Percentiles rank a stretch among this genome's conserved stretches.
These are phyloP conservation scores for Dysphania ambrosioides DNA, from an alignment of 148 eudicot species.

Conservation along the genomic window DNA sequence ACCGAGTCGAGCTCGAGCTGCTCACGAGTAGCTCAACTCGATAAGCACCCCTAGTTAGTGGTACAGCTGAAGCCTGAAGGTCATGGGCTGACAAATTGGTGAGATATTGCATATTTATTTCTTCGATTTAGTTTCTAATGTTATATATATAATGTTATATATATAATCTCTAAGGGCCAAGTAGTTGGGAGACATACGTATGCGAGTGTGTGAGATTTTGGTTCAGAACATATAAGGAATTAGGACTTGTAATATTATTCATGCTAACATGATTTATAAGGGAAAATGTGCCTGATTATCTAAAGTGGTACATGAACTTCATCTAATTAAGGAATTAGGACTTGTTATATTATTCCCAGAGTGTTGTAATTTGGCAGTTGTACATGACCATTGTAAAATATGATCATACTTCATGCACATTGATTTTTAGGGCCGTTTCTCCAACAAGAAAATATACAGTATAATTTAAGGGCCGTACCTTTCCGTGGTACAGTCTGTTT, in stretches of 20 bases:
- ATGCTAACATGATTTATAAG: no score
- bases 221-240: no score
- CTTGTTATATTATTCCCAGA: not conserved
- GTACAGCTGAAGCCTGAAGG: constrained; percentile 3
- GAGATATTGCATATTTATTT: no score
- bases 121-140: not conserved
- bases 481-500: constrained; percentile 19
- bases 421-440: not conserved
- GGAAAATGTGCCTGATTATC: no score
- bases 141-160: no score
- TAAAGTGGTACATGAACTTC: not conserved
- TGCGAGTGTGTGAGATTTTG: no score
- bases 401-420: not conserved
- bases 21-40: no score
- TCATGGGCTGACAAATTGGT: constrained; percentile 20
- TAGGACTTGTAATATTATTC: no score
- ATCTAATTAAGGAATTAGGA: no score
- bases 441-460: not conserved
- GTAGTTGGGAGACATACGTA: constrained; percentile 8
- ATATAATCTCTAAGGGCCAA: not conserved
- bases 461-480: constrained; percentile 14
- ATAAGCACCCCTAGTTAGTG: no score
- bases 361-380: no score
- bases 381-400: not conserved
- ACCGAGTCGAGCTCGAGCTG: no score